phyloP scores from a whole-genome alignment of 768 basidiomycete genomes.

The Pleurotus eryngii region DNA sequence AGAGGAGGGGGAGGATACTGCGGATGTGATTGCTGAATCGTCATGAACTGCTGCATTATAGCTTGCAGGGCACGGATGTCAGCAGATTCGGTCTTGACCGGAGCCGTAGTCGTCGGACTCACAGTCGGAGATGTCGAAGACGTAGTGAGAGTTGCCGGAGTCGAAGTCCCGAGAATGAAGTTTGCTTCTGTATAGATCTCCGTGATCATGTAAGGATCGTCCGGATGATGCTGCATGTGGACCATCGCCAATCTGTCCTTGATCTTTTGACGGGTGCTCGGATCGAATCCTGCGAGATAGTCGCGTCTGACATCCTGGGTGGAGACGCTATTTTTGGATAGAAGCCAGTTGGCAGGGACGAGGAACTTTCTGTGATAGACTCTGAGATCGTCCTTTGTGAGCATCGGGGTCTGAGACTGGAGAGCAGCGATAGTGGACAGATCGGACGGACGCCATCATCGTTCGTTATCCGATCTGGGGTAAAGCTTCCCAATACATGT shows the following conservation, averaged over 20 bases:
- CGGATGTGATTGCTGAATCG: background rate
- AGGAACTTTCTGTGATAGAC: slow-evolving; percentile 19
- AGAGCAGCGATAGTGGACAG: background rate
- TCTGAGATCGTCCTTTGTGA: slow-evolving; percentile 11
- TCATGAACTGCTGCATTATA: background rate
- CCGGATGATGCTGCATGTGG: slow-evolving; percentile 18
- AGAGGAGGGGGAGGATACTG: background rate
- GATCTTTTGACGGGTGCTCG: slow-evolving; percentile 4
- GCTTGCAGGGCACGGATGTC: background rate
- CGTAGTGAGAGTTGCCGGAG: slow-evolving; percentile 13
- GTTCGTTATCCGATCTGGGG: background rate
- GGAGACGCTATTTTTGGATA: slow-evolving; percentile 12
- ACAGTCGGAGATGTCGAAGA: slow-evolving; percentile 12
- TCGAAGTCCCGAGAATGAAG: slow-evolving; percentile 14
- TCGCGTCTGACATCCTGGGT: slow-evolving; percentile 17
- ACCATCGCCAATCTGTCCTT: slow-evolving; percentile 18
- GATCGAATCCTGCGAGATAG: slow-evolving; percentile 14
- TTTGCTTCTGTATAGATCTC: slow-evolving; percentile 17
- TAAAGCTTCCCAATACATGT: background rate
- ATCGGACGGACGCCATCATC: background rate
- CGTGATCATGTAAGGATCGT: slow-evolving; percentile 19
- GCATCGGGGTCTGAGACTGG: slow-evolving; percentile 9
- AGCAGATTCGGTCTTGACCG: slow-evolving; percentile 10
- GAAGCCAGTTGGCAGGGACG: slow-evolving; percentile 15
- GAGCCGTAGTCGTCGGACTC: slow-evolving; percentile 14